Conservation (phyloP, 2,329 filamentous ascomycete species). For the Stromatinia cepivora region DNA sequence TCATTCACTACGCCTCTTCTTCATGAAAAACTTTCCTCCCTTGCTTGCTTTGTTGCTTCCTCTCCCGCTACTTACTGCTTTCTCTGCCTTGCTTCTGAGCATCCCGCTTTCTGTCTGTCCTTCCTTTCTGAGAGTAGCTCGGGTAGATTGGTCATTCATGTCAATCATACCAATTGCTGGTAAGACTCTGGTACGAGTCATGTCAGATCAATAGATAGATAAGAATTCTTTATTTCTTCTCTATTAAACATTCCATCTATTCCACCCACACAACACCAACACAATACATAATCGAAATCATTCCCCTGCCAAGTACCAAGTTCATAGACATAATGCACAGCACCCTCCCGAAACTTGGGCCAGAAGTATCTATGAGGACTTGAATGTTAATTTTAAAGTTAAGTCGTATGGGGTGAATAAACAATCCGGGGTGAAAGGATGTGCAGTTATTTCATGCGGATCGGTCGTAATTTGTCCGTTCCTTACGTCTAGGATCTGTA, state of each 20-base stretch:
- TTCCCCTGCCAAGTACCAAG: background rate
- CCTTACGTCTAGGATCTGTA: background rate
- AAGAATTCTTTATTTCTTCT: background rate
- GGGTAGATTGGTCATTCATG: background rate
- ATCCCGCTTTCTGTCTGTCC: too few species aligned
- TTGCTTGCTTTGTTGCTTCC: background rate
- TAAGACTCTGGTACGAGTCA: background rate
- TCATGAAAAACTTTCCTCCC: background rate
- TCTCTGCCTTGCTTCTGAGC: background rate
- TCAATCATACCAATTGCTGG: background rate
- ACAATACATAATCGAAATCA: background rate
- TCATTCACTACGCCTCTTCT: background rate
- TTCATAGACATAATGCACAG: background rate
- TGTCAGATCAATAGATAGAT: background rate
- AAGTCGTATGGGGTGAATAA: background rate
- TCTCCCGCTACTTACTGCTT: background rate
- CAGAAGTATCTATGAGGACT: background rate
- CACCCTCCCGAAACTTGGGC: background rate
- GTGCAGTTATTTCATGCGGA: background rate
- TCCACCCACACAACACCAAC: background rate
- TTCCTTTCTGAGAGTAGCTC: background rate
- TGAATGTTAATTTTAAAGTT: background rate
- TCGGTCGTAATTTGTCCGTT: background rate
- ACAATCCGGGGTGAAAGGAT: background rate
- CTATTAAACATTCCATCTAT: background rate